Conservation (phyloP, 2,329 filamentous ascomycete genomes). For the Exophiala mesophila region DNA sequence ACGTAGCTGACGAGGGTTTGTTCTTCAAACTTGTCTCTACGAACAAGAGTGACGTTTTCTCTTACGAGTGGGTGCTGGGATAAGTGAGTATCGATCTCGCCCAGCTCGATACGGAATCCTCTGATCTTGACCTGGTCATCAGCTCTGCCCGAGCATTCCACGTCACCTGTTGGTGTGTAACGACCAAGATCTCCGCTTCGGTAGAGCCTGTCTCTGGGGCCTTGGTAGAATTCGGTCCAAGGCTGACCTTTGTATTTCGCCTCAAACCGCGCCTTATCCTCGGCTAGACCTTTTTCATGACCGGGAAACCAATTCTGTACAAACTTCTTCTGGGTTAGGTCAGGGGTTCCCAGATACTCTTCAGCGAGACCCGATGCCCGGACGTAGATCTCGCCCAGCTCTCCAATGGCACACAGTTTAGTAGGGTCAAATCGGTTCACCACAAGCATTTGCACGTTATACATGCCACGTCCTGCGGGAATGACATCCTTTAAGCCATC, state of each 20-base stretch:
- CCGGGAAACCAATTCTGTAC: slow-evolving; percentile 82
- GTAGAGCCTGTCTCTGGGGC: slow-evolving; percentile 81
- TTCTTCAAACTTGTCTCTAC: slow-evolving; percentile 80
- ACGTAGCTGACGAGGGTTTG: slow-evolving; percentile 83
- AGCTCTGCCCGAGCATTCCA: slow-evolving; percentile 72
- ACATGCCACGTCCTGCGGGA: slow-evolving; percentile 79
- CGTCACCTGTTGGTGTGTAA: slow-evolving; percentile 65
- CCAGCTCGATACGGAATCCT: slow-evolving; percentile 90
- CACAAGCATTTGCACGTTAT: slow-evolving; percentile 81
- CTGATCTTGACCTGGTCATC: slow-evolving; percentile 95
- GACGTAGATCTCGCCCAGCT: slow-evolving; percentile 79
- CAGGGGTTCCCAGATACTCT: slow-evolving; percentile 62
- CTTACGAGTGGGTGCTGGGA: slow-evolving; percentile 68
- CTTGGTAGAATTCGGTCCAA: slow-evolving; percentile 74
- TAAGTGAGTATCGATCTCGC: slow-evolving; percentile 84
- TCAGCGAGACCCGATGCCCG: slow-evolving; percentile 79
- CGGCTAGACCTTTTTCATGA: slow-evolving; percentile 61
- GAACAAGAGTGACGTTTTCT: slow-evolving; percentile 80
- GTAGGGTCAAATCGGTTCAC: slow-evolving; percentile 65
- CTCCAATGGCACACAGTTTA: slow-evolving; percentile 70
- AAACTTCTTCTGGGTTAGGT: slow-evolving; percentile 71
- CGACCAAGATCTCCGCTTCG: slow-evolving; percentile 79
- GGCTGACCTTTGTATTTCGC: slow-evolving; percentile 54
- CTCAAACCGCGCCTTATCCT: slow-evolving; percentile 52
- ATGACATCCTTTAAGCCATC: slow-evolving; percentile 68